Conservation (phyloP, 176 grass and related monocot genomes). For the Phyllostachys edulis region DNA sequence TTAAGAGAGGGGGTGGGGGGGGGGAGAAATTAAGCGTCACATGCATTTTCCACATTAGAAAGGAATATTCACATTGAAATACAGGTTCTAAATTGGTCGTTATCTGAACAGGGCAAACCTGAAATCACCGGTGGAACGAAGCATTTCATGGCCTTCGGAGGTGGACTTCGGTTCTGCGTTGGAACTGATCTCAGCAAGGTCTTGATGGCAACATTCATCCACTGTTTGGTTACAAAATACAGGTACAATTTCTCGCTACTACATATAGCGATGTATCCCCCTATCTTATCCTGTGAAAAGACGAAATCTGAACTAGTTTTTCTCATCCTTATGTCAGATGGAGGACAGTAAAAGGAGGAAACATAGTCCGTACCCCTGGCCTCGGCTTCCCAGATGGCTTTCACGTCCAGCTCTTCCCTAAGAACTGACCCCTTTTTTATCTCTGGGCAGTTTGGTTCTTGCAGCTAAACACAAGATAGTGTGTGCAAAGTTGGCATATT, state of each 20-base stretch:
- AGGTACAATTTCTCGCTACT: conserved; percentile 41
- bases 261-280: neutral
- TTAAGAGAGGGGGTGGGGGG: neutral
- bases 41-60: neutral
- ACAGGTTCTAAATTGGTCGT: neutral
- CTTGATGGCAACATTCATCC: conserved; percentile 81
- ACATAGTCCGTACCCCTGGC: conserved; percentile 73
- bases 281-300: neutral
- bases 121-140: conserved; percentile 62
- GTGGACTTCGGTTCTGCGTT: conserved; percentile 56
- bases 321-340: conserved; percentile 40
- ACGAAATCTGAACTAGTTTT: conserved; percentile 21
- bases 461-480: conserved; percentile 17
- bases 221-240: conserved; percentile 74
- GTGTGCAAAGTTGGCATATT: conserved; percentile 25
- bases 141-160: conserved; percentile 63
- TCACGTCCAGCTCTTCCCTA: conserved; percentile 62
- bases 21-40: neutral
- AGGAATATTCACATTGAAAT: conserved; percentile 2
- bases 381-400: conserved; percentile 75
- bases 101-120: conserved; percentile 46
- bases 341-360: conserved; percentile 70
- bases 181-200: conserved; percentile 55
- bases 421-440: conserved; percentile 32
- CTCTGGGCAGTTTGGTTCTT: neutral